Percentiles rank a stretch among this genome's conserved stretches.
Evolutionary conservation across 2,329 filamentous ascomycete genomes (phyloP).

Genomic region (Neopestalotiopsis clavispora): DNA sequence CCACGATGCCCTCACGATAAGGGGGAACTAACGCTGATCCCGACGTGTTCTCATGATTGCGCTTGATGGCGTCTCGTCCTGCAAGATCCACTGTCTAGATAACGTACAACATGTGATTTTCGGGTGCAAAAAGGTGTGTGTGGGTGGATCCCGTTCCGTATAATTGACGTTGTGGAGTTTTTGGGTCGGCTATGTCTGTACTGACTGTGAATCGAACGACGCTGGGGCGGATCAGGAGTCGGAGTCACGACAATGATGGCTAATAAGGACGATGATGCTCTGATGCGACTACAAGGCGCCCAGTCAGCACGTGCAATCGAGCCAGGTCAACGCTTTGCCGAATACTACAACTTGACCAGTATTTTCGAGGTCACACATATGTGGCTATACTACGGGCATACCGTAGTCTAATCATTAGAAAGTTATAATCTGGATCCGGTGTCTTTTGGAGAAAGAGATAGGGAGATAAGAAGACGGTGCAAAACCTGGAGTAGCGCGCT

Average conservation of each 20-base stretch:
- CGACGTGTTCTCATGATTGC: slow-evolving; percentile 11
- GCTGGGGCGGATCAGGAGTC: slow-evolving; percentile 7
- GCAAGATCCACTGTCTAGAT: not conserved
- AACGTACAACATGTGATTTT: slow-evolving; percentile 11
- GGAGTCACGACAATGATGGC: slow-evolving; percentile 7
- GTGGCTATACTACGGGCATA: not conserved
- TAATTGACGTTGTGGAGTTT: slow-evolving; percentile 11
- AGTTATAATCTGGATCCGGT: not conserved
- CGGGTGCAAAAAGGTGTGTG: not conserved
- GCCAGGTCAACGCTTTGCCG: not conserved
- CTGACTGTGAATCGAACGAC: not conserved
- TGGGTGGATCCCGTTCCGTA: slow-evolving; percentile 6
- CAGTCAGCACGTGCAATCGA: not conserved
- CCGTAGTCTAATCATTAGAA: not conserved
- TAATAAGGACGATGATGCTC: not conserved
- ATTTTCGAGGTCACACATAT: not conserved
- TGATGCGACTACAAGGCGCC: not conserved
- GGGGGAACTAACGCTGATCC: not conserved
- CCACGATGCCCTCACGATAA: slow-evolving; percentile 7
- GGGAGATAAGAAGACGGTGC: slow-evolving; percentile 4
- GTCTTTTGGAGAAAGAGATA: slow-evolving; percentile 6
- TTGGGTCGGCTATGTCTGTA: not conserved
- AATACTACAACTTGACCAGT: not conserved
- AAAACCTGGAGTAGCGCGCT: slow-evolving; percentile 8
- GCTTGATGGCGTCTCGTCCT: not conserved